phyloP scores from a whole-genome alignment of 305 asterid species.

The Fraxinus angustifolia region DNA sequence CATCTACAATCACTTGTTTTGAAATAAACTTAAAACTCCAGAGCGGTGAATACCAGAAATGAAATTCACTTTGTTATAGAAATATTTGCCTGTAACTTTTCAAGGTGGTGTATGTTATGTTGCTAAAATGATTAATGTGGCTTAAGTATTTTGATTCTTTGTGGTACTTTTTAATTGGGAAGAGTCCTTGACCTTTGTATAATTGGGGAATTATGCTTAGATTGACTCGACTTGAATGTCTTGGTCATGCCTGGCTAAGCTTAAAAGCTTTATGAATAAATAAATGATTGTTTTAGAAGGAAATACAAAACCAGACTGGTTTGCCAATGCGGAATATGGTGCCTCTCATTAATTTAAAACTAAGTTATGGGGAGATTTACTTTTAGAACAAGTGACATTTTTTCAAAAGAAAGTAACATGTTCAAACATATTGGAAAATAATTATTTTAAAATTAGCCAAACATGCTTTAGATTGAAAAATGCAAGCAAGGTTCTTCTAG shows the following conservation, averaged over 20 bases:
- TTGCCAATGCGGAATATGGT: neutral
- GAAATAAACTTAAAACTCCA: conserved; percentile 23
- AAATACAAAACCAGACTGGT: neutral
- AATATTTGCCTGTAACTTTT: conserved; percentile 6
- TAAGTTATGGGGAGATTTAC: neutral
- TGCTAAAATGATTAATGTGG: conserved; percentile 19
- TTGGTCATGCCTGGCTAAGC: neutral
- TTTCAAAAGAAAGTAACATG: neutral
- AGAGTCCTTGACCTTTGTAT: neutral
- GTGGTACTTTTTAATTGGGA: neutral
- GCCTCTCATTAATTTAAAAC: too few relatives aligned
- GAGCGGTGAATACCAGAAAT: neutral
- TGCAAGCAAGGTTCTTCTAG: neutral
- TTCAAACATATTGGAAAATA: neutral
- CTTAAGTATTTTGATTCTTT: neutral
- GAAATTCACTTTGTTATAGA: neutral
- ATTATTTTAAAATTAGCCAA: neutral
- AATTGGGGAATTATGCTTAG: neutral
- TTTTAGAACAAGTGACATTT: neutral
- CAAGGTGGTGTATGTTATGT: neutral
- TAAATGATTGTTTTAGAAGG: neutral
- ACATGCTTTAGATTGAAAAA: neutral
- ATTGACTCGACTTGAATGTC: neutral
- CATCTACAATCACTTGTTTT: conserved; percentile 64
- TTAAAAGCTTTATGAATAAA: neutral